Evolutionary conservation across 1,139 yeast species (phyloP), one percentile per base, ranked within the genome.

Genomic region (Candida neerlandica): DNA sequence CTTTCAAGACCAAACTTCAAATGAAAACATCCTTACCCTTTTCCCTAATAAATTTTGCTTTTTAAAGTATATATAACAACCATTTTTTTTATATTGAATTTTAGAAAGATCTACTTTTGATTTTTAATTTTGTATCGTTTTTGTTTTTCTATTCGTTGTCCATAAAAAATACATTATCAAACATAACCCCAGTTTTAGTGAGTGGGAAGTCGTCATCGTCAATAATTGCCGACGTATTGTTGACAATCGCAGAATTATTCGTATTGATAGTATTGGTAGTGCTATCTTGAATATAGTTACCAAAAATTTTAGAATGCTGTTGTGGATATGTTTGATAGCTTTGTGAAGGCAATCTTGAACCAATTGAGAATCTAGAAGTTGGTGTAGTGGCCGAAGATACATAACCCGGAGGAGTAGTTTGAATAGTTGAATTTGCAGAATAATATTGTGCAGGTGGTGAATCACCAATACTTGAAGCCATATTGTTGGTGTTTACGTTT

Each of bases 141-240:
- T 7, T 27, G 26, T 40, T 7, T 27, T 37, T 40, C 32, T 35
- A 14, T 43, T 39, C 40, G 71, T 39, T 39, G 43, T 73, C 77
- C 77, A 73, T 73, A 35, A 67, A 54, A 54, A 69, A 69, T n/a
- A 69, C 71, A 50, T 43, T 35, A 43, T 62, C 86, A 58, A 74
- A 79, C 16, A 77, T 62, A 16, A 58, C 66, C 29, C 59, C 41
- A 12, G n/a, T 58, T 64, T 21, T 60, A 3, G 38, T 10, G 10
- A 39, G 27, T 14, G 41, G 23, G 39, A 43, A 38, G 4, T 72
- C 75, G 37, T 72, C 81, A 48, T 75, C 82, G 40, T 66, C 70
- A 10, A 58, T 60, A 10, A 75, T 65, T 0, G 80, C 81, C 41
- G 73, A 72, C 10, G 75, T 64, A 0, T 79, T 80, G 42, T 10